Percentiles rank a stretch among this genome's conserved stretches.
These are phyloP conservation scores for Solanum stenotomum DNA, from an alignment of 257 asterid species.

Conservation along the genomic window DNA sequence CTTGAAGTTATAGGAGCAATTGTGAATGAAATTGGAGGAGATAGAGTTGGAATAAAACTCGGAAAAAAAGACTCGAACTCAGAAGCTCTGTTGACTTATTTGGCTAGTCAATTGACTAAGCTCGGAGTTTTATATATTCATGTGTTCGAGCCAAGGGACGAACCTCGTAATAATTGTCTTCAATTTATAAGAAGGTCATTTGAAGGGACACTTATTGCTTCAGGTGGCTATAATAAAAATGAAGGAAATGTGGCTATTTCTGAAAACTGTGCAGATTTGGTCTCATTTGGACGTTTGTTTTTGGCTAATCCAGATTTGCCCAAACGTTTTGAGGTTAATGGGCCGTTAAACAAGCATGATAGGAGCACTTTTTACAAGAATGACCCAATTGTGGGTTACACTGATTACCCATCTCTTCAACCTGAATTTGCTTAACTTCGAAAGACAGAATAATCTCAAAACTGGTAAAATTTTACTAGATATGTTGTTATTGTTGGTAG, in stretches of 20 bases:
- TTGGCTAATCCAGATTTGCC: constrained; percentile 66
- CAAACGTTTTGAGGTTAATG: constrained; percentile 32
- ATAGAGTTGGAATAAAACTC: constrained; percentile 58
- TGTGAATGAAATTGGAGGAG: constrained; percentile 34
- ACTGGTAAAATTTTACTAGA: too few relatives aligned
- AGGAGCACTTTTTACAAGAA: constrained; percentile 48
- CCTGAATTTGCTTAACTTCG: background rate
- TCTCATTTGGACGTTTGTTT: constrained; percentile 12
- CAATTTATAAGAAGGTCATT: constrained; percentile 21
- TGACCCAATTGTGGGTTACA: constrained; percentile 61
- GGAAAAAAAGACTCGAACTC: constrained; percentile 30
- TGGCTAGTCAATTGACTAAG: background rate
- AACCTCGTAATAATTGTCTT: background rate
- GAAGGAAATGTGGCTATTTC: background rate
- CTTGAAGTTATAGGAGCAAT: constrained; percentile 7
- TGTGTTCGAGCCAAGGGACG: constrained; percentile 29
- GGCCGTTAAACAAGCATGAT: constrained; percentile 34
- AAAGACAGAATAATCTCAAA: background rate
- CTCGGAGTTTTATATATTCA: constrained; percentile 37
- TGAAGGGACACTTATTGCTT: constrained; percentile 38
- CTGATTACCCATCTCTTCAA: constrained; percentile 61
- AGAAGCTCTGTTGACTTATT: constrained; percentile 44
- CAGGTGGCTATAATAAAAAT: background rate
- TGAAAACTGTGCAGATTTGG: background rate
- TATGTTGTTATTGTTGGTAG: too few relatives aligned